Evolutionary conservation across 1,284 basidiomycete genomes (phyloP), one percentile per base, ranked within the genome.

Genomic region (Ceratobasidium sp.): DNA sequence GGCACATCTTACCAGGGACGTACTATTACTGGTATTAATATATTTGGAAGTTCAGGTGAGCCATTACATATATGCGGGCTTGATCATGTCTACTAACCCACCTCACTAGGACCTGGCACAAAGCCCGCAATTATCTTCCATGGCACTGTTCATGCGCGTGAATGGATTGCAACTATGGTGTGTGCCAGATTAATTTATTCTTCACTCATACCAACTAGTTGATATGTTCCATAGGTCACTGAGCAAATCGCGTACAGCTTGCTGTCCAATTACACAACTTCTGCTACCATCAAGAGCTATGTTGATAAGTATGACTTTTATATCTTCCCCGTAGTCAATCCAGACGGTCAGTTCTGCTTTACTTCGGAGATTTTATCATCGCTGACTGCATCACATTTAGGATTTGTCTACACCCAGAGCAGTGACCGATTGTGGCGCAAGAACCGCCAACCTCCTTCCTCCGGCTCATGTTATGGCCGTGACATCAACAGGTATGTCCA

Each of bases 231-330:
- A 7, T 24, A 74, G 74, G 69, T 69, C 6, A 66, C 66, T 46
- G 74, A 75, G 27, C 69, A 71, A 24, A 64, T 75, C 37, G 74
- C 74, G 54, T 75, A 64, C 31, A 58, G 69, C 37, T 41, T 75
- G 2, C 24, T 75, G n/a, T 65, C 74, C 27, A 75, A 75, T 68
- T 75, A 75, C 27, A 62, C 66, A 4, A 75, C 68, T 22, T 75
- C 74, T 1, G 41, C 74, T 14, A 71, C 68, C 14, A 72, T 75
- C 68, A 75, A 75, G 56, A 62, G 66, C 24, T 75, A 75, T 34
- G 74, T 75, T n/a, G 74, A 75, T 48, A 75, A 75, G 37, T 75
- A 75, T 29, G 74, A 75, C 27, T 75, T 75, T 56, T 75, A 75
- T 27, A 75, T 75, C 27, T 75, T 75, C 58, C 74, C 74, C 41